These are phyloP conservation scores for Metschnikowia noctiluminum DNA, from an alignment of 805 yeast genomes.

Conservation along the genomic window DNA sequence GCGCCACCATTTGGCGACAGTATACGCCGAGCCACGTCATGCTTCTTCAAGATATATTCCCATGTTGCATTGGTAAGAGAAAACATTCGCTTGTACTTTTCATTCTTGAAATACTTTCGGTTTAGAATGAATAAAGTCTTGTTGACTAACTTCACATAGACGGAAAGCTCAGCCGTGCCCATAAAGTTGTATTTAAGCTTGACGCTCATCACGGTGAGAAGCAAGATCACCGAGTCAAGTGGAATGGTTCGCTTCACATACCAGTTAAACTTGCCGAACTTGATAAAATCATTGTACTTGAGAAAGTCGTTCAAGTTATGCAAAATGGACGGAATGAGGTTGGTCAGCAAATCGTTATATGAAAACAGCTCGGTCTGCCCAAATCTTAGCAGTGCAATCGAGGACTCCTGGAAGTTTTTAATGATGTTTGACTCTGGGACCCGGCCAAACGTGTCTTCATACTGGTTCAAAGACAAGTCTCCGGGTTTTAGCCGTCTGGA, in stretches of 20 bases:
- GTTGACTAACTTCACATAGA: conserved; percentile 39
- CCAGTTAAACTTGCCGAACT: conserved; percentile 57
- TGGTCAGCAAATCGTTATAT: conserved; percentile 50
- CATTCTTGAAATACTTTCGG: conserved; percentile 45
- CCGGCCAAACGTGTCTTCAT: conserved; percentile 40
- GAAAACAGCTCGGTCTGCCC: conserved; percentile 40
- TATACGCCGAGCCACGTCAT: conserved; percentile 29
- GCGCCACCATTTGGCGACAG: conserved; percentile 22
- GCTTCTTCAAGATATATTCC: conserved; percentile 40
- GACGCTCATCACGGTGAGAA: conserved; percentile 50
- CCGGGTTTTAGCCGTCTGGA: conserved; percentile 20
- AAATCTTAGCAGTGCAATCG: conserved; percentile 35
- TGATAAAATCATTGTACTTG: conserved; percentile 49
- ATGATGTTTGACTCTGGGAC: conserved; percentile 39
- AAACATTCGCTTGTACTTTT: conserved; percentile 43
- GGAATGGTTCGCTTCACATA: conserved; percentile 60
- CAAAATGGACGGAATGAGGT: conserved; percentile 53
- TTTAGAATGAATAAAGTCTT: conserved; percentile 41
- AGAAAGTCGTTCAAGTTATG: conserved; percentile 56
- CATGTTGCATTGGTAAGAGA: conserved; percentile 41
- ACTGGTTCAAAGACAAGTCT: conserved; percentile 31
- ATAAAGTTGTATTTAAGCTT: conserved; percentile 46
- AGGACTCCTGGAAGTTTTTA: conserved; percentile 33
- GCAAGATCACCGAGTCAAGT: conserved; percentile 52
- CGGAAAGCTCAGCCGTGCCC: conserved; percentile 33